phyloP scores from a whole-genome alignment of 352 stramenopile genomes.

The Phytophthora syringae region DNA sequence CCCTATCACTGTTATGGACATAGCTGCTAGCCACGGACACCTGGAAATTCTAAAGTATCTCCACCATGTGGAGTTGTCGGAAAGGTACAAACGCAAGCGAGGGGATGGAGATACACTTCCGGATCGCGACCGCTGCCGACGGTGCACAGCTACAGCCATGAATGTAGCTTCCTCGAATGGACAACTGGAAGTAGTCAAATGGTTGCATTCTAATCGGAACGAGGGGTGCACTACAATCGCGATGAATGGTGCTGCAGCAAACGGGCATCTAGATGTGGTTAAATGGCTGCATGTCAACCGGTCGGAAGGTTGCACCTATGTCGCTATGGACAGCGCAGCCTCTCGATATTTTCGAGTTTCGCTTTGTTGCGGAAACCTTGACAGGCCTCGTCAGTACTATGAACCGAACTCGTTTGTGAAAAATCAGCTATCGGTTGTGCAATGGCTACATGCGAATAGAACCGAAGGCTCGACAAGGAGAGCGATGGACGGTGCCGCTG shows the following conservation, averaged over 20 bases:
- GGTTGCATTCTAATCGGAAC: not conserved
- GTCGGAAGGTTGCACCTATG: not conserved
- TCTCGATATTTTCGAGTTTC: not conserved
- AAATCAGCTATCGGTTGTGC: not conserved
- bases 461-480: not conserved
- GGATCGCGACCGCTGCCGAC: constrained; percentile 1
- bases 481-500: not conserved
- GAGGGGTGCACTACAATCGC: not conserved
- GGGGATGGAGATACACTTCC: too few relatives aligned
- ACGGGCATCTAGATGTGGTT: not conserved
- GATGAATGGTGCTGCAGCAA: not conserved
- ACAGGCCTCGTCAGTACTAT: not conserved
- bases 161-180: not conserved
- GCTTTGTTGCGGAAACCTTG: not conserved
- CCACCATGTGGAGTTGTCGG: not conserved
- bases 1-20: too few relatives aligned
- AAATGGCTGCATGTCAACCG: not conserved
- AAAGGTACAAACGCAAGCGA: not conserved
- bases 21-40: too few relatives aligned
- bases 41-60: too few relatives aligned
- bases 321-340: not conserved
- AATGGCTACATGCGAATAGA: not conserved
- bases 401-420: not conserved
- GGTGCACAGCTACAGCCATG: not conserved
- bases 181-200: not conserved